These are phyloP conservation scores for Cordyceps farinosa DNA, from an alignment of 2,329 filamentous ascomycete species.

Conservation along the genomic window DNA sequence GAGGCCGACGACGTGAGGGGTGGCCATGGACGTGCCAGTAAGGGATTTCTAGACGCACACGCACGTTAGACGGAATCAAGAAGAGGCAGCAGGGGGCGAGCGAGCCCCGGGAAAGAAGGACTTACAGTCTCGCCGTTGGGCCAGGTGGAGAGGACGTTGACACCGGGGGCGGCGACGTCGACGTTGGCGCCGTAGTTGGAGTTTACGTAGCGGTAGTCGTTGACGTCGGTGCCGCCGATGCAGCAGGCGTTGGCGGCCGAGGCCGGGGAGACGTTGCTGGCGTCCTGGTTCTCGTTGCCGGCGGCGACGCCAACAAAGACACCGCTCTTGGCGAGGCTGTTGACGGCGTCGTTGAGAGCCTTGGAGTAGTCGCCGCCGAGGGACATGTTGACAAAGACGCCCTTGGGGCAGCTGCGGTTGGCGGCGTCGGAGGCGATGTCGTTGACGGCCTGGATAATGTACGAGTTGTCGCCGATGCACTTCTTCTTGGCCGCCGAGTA, in stretches of 20 bases:
- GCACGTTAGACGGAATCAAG: background rate
- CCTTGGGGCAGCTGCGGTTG: constrained; percentile 34
- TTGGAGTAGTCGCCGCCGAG: constrained; percentile 59
- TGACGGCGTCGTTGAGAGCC: constrained; percentile 80
- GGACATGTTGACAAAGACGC: constrained; percentile 48
- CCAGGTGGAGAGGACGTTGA: constrained; percentile 43
- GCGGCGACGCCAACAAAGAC: constrained; percentile 50
- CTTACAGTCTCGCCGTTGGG: constrained; percentile 33
- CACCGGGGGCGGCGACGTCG: constrained; percentile 48
- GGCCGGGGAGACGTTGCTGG: constrained; percentile 44
- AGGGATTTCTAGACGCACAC: constrained; percentile 16
- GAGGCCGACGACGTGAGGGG: constrained; percentile 22
- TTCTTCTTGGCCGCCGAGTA: constrained; percentile 18
- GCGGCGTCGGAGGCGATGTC: constrained; percentile 38
- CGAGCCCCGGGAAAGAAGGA: background rate
- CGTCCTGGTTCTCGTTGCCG: constrained; percentile 45
- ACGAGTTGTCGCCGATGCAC: constrained; percentile 21
- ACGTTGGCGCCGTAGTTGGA: constrained; percentile 48
- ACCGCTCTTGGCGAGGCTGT: constrained; percentile 64
- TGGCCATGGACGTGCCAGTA: constrained; percentile 24
- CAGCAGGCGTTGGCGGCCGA: constrained; percentile 47
- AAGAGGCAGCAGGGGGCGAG: no score
- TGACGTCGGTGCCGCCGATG: constrained; percentile 46
- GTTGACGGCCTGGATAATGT: constrained; percentile 49
- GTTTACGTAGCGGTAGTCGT: constrained; percentile 42